These are phyloP conservation scores for Suillus subluteus DNA, from an alignment of 768 basidiomycete genomes.

Conservation along the genomic window DNA sequence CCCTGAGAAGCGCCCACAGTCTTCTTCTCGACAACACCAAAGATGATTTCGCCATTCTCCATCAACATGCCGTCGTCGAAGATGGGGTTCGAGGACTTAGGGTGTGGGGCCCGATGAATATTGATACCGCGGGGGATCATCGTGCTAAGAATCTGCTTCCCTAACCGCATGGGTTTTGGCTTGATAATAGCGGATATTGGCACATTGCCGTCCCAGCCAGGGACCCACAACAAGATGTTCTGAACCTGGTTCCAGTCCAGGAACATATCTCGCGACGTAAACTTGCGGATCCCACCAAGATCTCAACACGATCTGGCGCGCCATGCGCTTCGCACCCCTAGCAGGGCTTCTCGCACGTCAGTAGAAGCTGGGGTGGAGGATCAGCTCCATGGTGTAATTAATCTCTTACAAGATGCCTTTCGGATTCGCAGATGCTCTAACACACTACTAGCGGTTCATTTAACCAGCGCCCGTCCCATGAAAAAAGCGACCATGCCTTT, in stretches of 20 bases:
- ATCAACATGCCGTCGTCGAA: slow-evolving; percentile 95
- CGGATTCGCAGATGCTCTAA: no score
- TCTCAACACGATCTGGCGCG: no score
- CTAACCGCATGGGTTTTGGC: slow-evolving; percentile 97
- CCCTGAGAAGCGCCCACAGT: slow-evolving; percentile 97
- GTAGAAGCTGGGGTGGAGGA: no score
- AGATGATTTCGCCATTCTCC: slow-evolving; percentile 95
- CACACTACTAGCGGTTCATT: no score
- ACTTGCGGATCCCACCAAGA: slow-evolving; percentile 96
- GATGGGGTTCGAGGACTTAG: slow-evolving; percentile 77
- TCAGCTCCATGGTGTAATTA: no score
- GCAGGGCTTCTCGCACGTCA: no score
- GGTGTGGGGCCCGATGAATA: slow-evolving; percentile 79
- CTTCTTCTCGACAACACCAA: slow-evolving; percentile 97
- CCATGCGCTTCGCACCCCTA: no score
- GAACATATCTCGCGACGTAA: slow-evolving; percentile 94
- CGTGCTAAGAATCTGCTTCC: slow-evolving; percentile 94
- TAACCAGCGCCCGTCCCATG: no score
- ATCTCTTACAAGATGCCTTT: no score
- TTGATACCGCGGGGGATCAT: slow-evolving; percentile 96
- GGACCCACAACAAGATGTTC: slow-evolving; percentile 97
- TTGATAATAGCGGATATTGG: slow-evolving; percentile 95
- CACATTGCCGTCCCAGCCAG: slow-evolving; percentile 93
- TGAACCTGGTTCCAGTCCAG: slow-evolving; percentile 96
- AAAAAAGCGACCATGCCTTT: no score